Evolutionary conservation across 495 filamentous ascomycete species (phyloP), one percentile per base, ranked within the genome.

Genomic region (Talaromyces nanjingensis): DNA sequence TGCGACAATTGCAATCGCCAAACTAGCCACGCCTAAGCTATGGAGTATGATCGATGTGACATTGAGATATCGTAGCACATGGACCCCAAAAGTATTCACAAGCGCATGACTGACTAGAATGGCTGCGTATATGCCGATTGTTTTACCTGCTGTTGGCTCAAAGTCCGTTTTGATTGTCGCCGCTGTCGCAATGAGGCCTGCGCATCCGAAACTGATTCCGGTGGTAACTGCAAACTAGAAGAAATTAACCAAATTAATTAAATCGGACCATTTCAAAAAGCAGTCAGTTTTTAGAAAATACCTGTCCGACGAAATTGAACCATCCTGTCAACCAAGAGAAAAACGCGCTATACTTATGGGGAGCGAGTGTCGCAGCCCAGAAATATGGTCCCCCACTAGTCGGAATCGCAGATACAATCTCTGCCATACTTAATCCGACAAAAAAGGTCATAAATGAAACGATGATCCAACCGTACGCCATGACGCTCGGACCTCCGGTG

Each of bases 371-470:
- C 31, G 86, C 85, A 3, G 83, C 77, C 86, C 86, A 89, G 70
- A 87, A 88, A 66, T 89, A 89, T 18, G 85, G 85, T 8, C 86
- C 86, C 22, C 85, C 86, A 39, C 77, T 80, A 3, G 84, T 88
- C 0, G 86, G 86, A 65, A 87, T 83, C 1, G 86, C 85, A 2
- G 83, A 86, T 25, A 86, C 84, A 65, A 89, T 88, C 69, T 89
- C 86, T 1, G 84, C 86, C 81, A 89, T 87, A 20, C 81, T 77
- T 2, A 84, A 70, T 58, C 83, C 86, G 63, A 85, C 83, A 61
- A 82, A 81, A 59, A 82, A 75, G 6, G 85, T 79, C 65, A 88
- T 81, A 66, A 86, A 77, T 24, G 82, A 80, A 31, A 87, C 82
- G 7, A 85, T 63, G 54, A 87, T 81, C 85, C 85, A 87, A 58